Conservation (phyloP, 1,284 basidiomycete genomes). For the Mycocalia duriaeana region DNA sequence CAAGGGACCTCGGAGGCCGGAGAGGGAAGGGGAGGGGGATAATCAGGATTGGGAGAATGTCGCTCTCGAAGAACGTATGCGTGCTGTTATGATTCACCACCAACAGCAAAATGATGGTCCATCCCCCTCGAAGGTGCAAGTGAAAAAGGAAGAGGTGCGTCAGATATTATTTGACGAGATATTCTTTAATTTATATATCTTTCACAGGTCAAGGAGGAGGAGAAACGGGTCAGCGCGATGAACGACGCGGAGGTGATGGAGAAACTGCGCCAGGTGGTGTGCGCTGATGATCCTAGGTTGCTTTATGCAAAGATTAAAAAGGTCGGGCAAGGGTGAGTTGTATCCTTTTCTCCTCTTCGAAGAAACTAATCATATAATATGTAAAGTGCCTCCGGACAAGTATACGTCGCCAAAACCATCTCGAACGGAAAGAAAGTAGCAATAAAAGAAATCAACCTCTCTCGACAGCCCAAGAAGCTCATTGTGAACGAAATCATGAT, state of each 20-base stretch:
- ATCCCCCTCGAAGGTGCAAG: conserved; percentile 77
- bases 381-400: conserved; percentile 89
- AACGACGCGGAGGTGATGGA: conserved; percentile 98
- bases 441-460: conserved; percentile 98
- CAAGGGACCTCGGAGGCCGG: conserved; percentile 21
- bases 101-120: conserved; percentile 31
- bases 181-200: too few relatives aligned
- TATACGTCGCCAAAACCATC: conserved; percentile 96
- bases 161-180: too few relatives aligned
- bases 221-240: conserved; percentile 93
- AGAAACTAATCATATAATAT: not conserved
- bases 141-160: conserved; percentile 89
- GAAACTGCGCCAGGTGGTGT: conserved; percentile 88
- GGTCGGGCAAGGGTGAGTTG: conserved; percentile 92
- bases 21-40: conserved; percentile 17
- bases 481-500: conserved; percentile 99
- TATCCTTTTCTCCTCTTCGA: conserved; percentile 3
- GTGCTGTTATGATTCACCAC: conserved; percentile 10
- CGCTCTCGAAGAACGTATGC: conserved; percentile 14
- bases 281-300: conserved; percentile 80
- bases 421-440: conserved; percentile 89
- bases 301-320: conserved; percentile 98
- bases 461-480: conserved; percentile 92
- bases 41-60: conserved; percentile 20
- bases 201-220: conserved; percentile 69